Conservation (phyloP, 2,329 filamentous ascomycete genomes). For the Chalara sp. region DNA sequence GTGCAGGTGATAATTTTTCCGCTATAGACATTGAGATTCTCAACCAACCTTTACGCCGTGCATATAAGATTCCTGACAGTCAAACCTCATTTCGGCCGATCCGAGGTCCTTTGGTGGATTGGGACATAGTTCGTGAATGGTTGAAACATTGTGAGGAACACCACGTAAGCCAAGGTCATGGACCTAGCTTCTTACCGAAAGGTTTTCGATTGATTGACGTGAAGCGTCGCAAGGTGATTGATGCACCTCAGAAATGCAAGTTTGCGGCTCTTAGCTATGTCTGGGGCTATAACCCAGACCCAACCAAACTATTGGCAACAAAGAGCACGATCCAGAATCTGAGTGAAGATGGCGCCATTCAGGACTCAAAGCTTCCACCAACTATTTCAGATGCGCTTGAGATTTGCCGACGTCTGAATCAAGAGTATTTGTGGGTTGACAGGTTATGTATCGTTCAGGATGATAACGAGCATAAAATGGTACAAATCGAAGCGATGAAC, state of each 20-base stretch:
- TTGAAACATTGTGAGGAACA: background rate
- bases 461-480: background rate
- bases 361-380: background rate
- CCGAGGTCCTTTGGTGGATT: background rate
- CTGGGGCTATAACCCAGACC: background rate
- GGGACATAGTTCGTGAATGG: background rate
- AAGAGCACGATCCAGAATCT: background rate
- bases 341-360: background rate
- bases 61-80: too few relatives aligned
- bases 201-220: conserved; percentile 2
- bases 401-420: background rate
- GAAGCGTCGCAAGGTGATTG: background rate
- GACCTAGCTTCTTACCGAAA: background rate
- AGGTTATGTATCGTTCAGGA: conserved; percentile 1
- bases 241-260: background rate
- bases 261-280: conserved; percentile 4
- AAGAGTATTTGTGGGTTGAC: conserved; percentile 1
- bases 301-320: background rate
- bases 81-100: too few relatives aligned
- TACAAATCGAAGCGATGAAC: background rate
- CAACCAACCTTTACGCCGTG: too few relatives aligned
- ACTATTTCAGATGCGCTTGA: conserved; percentile 1
- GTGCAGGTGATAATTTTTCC: too few relatives aligned
- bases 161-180: background rate
- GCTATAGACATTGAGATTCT: too few relatives aligned